Percentiles rank a stretch among this genome's conserved stretches.
Conservation (phyloP, 331 rosid genomes). For the Telfairia occidentalis region DNA sequence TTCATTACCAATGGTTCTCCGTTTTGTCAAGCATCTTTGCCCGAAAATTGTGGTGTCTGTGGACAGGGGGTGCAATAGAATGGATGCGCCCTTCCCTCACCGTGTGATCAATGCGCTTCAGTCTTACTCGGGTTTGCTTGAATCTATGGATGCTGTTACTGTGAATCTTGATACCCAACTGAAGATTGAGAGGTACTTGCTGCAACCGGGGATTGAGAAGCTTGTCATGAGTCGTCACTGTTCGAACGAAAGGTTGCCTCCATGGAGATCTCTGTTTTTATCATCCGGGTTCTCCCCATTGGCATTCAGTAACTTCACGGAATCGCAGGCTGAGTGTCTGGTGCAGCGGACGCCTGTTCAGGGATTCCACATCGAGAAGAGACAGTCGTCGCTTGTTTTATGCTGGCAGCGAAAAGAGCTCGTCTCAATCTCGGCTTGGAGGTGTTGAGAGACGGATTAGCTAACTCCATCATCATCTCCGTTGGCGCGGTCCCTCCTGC, state of each 20-base stretch:
- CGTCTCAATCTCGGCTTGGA: conserved; percentile 63
- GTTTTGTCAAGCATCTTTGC: conserved; percentile 54
- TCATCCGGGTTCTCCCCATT: conserved; percentile 55
- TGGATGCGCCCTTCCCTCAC: conserved; percentile 45
- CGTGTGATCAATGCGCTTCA: conserved; percentile 43
- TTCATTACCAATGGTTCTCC: conserved; percentile 44
- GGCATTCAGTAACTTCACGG: conserved; percentile 72
- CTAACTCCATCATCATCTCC: conserved; percentile 11
- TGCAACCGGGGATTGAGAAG: conserved; percentile 71
- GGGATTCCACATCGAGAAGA: conserved; percentile 79
- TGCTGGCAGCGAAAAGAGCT: conserved; percentile 81
- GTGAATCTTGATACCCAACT: conserved; percentile 48
- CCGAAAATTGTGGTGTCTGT: conserved; percentile 65
- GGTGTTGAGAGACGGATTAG: conserved; percentile 40
- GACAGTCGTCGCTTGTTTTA: conserved; percentile 59
- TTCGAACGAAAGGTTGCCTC: conserved; percentile 30
- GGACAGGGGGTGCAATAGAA: conserved; percentile 52
- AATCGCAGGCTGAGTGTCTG: conserved; percentile 84
- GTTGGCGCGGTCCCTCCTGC: neutral
- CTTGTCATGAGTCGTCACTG: conserved; percentile 34
- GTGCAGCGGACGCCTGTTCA: conserved; percentile 73
- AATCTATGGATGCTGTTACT: conserved; percentile 67
- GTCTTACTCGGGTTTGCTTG: conserved; percentile 43
- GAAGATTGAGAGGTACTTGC: conserved; percentile 55
- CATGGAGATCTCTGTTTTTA: conserved; percentile 48